Evolutionary conservation across 2,329 filamentous ascomycete genomes (phyloP), one percentile per base, ranked within the genome.

Genomic region (Pseudocercospora ulei): DNA sequence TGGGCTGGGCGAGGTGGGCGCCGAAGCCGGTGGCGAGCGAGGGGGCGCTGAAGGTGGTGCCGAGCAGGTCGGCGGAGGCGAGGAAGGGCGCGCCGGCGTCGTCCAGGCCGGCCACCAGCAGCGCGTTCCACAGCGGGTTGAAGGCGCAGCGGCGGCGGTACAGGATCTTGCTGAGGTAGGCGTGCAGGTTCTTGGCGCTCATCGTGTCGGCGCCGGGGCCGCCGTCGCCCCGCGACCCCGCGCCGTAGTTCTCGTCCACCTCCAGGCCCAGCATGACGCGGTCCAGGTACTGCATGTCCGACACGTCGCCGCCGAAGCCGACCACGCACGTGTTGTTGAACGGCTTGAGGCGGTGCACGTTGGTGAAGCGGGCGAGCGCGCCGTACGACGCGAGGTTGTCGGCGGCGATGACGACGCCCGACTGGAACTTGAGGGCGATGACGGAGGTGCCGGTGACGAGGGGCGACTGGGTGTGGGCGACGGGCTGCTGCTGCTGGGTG

Each of bases 251-350:
- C 71, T 96, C 87, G 62, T 81, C 74, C 63, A 92, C 85, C 61
- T 82, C 78, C 55, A 96, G 80, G 48, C 83, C 81, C 58, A 75
- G 80, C 54, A 98, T 80, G 58, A 94, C 77, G 54, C 90, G 80
- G 74, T 94, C 82, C 53, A 98, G 78, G 70, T 92, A 92, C 71
- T 98, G 90, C 90, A 98, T 96, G 70, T 98, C 90, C 50, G 84
- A 93, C 55, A 98, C 80, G 69, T 98, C 90, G 63, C 90, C 90
- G 62, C 86, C 85, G 67, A 96, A 93, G 56, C 90, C 90, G 58
- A 98, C 73, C 44, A 96, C 75, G 18, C 85, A 79, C 50, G 79
- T 76, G 51, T 78, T 72, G 66, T 86, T 84, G 66, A 96, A 96
- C 55, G 78, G 74, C 56, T 85, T 85, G 52, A 98, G 80, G 60